Evolutionary conservation across 352 stramenopile genomes (phyloP).

Genomic region (Phytophthora vignae): DNA sequence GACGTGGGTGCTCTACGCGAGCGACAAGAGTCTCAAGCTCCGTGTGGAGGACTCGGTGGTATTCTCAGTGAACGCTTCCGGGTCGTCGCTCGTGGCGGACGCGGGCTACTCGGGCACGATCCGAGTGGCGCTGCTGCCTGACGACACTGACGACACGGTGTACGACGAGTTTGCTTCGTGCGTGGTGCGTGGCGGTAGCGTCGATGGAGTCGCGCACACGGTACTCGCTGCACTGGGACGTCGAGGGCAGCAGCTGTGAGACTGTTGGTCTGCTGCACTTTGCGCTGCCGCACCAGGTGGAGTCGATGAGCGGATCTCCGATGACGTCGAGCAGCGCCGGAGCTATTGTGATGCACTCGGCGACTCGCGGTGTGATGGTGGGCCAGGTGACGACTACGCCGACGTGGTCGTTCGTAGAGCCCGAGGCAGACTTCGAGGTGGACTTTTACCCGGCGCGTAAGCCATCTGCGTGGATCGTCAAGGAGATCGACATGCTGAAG

Average conservation of each 20-base stretch:
- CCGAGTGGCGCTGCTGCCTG: slow-evolving; percentile 61
- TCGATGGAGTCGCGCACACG: slow-evolving; percentile 62
- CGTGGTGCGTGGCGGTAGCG: slow-evolving; percentile 55
- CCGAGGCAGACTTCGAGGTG: slow-evolving; percentile 57
- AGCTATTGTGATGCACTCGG: slow-evolving; percentile 51
- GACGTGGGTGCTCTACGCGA: slow-evolving; percentile 77
- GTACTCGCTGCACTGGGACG: slow-evolving; percentile 72
- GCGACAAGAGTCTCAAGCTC: slow-evolving; percentile 45
- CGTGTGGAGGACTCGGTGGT: slow-evolving; percentile 42
- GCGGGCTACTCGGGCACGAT: slow-evolving; percentile 57
- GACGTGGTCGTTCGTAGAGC: slow-evolving; percentile 61
- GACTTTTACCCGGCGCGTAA: slow-evolving; percentile 60
- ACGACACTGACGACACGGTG: slow-evolving; percentile 43
- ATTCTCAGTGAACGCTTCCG: slow-evolving; percentile 47
- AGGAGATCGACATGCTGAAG: slow-evolving; percentile 47
- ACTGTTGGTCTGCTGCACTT: slow-evolving; percentile 60
- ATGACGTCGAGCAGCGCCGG: slow-evolving; percentile 20
- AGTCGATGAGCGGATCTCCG: slow-evolving; percentile 29
- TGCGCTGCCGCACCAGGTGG: slow-evolving; percentile 59
- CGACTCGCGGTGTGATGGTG: slow-evolving; percentile 56
- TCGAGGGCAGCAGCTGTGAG: slow-evolving; percentile 47
- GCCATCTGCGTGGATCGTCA: slow-evolving; percentile 34
- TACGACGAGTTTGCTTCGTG: slow-evolving; percentile 70
- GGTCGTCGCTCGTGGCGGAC: slow-evolving; percentile 52
- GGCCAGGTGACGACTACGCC: slow-evolving; percentile 40